Percentiles rank a stretch among this genome's conserved stretches.
phyloP scores from a whole-genome alignment of 1,284 basidiomycete species.

The Sparassis latifolia region DNA sequence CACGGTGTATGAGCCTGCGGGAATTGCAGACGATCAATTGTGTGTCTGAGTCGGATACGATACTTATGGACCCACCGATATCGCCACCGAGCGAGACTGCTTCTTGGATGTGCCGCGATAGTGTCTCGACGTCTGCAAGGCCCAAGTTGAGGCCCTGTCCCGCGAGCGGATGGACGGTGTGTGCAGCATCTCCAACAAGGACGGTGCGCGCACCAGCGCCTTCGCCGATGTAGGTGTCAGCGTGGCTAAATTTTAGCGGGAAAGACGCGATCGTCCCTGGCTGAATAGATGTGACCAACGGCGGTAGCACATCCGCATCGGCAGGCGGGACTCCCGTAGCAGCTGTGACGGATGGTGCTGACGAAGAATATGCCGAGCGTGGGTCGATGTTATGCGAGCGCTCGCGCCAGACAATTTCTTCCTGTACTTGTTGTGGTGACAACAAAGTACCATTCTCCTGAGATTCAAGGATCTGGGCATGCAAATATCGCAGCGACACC shows the following conservation, averaged over 20 bases:
- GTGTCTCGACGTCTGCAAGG: conserved; percentile 75
- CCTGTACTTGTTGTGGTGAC: conserved; percentile 37
- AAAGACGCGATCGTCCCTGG: conserved; percentile 82
- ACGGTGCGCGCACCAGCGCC: conserved; percentile 66
- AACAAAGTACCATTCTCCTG: conserved; percentile 37
- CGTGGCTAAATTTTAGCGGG: conserved; percentile 85
- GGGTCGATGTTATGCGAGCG: conserved; percentile 54
- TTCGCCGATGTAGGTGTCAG: conserved; percentile 82
- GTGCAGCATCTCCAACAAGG: conserved; percentile 94
- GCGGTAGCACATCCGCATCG: conserved; percentile 66
- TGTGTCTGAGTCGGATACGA: background rate
- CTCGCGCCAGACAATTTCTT: conserved; percentile 68
- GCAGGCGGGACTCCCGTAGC: conserved; percentile 50
- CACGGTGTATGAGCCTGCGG: conserved; percentile 68
- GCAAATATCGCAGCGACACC: conserved; percentile 64
- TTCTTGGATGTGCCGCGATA: conserved; percentile 56
- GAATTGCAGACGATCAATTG: background rate
- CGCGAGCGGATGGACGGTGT: conserved; percentile 94
- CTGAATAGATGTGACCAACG: conserved; percentile 70
- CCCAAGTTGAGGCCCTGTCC: conserved; percentile 96
- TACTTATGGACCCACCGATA: conserved; percentile 51
- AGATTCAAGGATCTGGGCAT: conserved; percentile 55
- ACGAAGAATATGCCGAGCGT: conserved; percentile 57
- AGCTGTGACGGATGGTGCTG: conserved; percentile 19
- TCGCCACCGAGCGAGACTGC: conserved; percentile 65